Base-by-base conservation (phyloP, 768 basidiomycete genomes). In the Chalciporus sphaerocephalus region DNA sequence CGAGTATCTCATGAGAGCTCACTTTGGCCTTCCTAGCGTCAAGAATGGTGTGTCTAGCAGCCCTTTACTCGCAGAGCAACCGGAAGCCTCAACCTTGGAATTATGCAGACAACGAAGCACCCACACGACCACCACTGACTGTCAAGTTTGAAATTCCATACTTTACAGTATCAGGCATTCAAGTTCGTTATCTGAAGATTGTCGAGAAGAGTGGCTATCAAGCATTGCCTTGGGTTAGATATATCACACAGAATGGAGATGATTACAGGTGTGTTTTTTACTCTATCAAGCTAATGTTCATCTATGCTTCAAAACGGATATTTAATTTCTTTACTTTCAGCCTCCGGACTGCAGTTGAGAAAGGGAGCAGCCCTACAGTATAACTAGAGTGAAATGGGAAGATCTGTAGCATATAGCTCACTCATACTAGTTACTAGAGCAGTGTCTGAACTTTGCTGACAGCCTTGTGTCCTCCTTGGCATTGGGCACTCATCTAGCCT, bases 81-180 rank as follows among this genome's bases (percentile, higher is more conserved):
- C 8, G 15, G 46, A 17, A 17, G 6, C n/a, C n/a, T 5, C 53
- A 79, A 79, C 81, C 21, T 37, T 35, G 30, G n/a, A 16, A 58
- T 81, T 83, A 6, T 36, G 12, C 23, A 69, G 92, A 94, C 35
- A 70, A 78, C 30, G 92, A 94, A 51, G 38, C 51, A 10, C 56
- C 61, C 5, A 91, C 92, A 59, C 86, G 92, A 17, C 85, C 93
- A 9, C 96, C 96, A 1, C 96, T 98, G 52, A 90, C 90, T 0
- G 95, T 97, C 64, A 93, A 92, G 68, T 99, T 93, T 52, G 95
- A 98, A 70, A 97, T 99, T 33, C 95, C 96, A 0, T 98, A 98
- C 69, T 98, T 97, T 65, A 98, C 95, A 0, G 92, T 96, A 5
- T 94, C 92, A 0, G 94, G 94, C 4, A 93, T 97, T 47, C 95